Percentiles rank a stretch among this genome's conserved stretches.
These are phyloP conservation scores for Diaporthe aspalathi DNA, from an alignment of 2,329 filamentous ascomycete species.

Conservation along the genomic window DNA sequence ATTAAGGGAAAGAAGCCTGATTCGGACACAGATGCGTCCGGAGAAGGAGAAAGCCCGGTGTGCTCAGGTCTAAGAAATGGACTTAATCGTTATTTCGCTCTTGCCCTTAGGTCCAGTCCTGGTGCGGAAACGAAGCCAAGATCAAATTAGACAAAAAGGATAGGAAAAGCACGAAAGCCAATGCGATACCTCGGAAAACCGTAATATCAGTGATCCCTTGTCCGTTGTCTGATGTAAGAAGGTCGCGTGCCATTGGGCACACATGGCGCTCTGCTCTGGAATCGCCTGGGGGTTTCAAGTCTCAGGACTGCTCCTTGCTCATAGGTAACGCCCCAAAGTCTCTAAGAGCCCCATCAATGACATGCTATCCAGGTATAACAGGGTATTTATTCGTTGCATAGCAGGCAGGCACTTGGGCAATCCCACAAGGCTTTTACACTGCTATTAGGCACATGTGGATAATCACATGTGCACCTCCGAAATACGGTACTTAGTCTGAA, in stretches of 20 bases:
- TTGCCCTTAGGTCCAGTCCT: slow-evolving; percentile 32
- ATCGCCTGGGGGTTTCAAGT: too few species aligned
- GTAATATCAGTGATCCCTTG: background rate
- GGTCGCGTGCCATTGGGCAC: background rate
- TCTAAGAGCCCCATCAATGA: too few species aligned
- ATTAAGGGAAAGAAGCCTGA: slow-evolving; percentile 99
- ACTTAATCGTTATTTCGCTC: slow-evolving; percentile 88
- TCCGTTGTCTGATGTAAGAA: background rate
- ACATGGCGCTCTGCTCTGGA: too few species aligned
- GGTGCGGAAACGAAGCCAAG: background rate
- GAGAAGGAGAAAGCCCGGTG: slow-evolving; percentile 98
- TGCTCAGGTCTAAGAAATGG: slow-evolving; percentile 77
- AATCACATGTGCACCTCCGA: too few species aligned
- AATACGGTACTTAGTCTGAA: too few species aligned
- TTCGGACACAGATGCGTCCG: slow-evolving; percentile 50
- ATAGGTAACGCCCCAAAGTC: too few species aligned
- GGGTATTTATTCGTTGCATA: too few species aligned
- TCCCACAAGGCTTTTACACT: too few species aligned
- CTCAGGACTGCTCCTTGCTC: too few species aligned
- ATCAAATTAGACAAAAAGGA: slow-evolving; percentile 31
- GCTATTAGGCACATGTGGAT: too few species aligned
- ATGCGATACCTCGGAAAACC: slow-evolving; percentile 31
- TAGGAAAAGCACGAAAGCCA: slow-evolving; percentile 30
- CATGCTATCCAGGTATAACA: background rate
- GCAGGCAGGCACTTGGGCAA: too few species aligned